Base-by-base conservation (phyloP, 2,329 filamentous ascomycete species). In the Aureobasidium leucospermi region DNA sequence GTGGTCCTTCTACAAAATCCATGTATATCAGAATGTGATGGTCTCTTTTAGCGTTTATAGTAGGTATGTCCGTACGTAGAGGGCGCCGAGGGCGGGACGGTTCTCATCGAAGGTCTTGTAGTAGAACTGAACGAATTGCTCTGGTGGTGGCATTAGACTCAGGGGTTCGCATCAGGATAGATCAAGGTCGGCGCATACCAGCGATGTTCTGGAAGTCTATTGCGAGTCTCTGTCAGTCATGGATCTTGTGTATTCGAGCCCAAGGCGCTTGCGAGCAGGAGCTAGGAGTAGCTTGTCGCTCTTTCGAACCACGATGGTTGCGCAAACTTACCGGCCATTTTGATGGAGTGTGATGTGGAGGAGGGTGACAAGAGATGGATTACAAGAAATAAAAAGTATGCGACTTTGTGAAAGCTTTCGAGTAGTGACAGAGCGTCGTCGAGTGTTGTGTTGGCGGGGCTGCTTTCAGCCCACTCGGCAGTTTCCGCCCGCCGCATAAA, bases 71-170 rank as follows among this genome's bases (percentile, higher is more conserved):
- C 88, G 71, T 84, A 96, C 93, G 80, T 96, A 97, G 78, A 96
- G 89, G 63, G 76, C 70, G 13, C 74, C 76, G 45, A 96, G 82
- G 55, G 72, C 68, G 59, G 76, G 75, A 69, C 91, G 87, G 75
- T 92, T 81, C 63, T 71, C 64, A 74, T 96, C 91, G 76, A 96
- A 96, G 62, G 85, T 86, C 70, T 87, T 80, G 83, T 96, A 96
- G 85, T 96, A 97, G 81, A 87, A 93, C 62, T 86, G 72, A 66
- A 93, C 87, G 76, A 97, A 96, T 77, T 95, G 84, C 74, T 87
- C 92, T 96, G 52, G 3, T 7, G 11, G 13, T 51, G 6, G 16
- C 41, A 28, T 56, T 42, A 58, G 43, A 38, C 23, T 59, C 38
- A 16, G 43, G 36, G 28, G 28, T 23, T 43, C 23, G 48, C 3